These are phyloP conservation scores for Ehretia macrophylla DNA, from an alignment of 257 asterid species.

Conservation along the genomic window DNA sequence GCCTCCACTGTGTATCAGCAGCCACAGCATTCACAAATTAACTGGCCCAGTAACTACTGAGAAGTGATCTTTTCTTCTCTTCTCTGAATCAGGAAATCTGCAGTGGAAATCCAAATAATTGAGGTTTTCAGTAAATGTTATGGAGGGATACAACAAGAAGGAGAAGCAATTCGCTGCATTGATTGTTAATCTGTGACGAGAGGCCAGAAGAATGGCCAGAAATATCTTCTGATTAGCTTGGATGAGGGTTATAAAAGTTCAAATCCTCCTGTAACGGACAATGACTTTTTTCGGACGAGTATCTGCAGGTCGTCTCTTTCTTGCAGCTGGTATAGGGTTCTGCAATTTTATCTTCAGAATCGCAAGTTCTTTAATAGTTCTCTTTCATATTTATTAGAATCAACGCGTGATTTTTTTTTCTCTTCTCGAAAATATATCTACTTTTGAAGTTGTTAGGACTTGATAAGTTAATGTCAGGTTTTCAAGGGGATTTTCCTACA, in stretches of 20 bases:
- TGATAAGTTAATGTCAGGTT: constrained; percentile 23
- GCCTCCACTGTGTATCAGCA: constrained; percentile 68
- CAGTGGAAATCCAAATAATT: constrained; percentile 22
- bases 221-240: constrained; percentile 30
- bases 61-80: constrained; percentile 11
- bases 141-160: constrained; percentile 20
- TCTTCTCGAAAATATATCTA: constrained; percentile 5
- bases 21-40: constrained; percentile 77
- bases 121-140: constrained; percentile 31
- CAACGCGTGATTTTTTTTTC: constrained; percentile 18
- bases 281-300: constrained; percentile 36
- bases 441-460: constrained; percentile 15
- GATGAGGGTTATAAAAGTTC: constrained; percentile 24
- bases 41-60: constrained; percentile 85
- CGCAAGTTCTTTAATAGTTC: neutral
- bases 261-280: constrained; percentile 54
- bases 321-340: constrained; percentile 36
- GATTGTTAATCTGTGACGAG: constrained; percentile 42
- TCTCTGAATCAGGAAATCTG: constrained; percentile 17
- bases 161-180: constrained; percentile 24
- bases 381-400: constrained; percentile 10
- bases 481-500: no score
- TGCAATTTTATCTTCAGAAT: constrained; percentile 19
- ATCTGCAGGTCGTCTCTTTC: constrained; percentile 23
- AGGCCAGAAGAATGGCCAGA: constrained; percentile 28